Conservation (phyloP, 148 eudicot genomes). For the Vaccinium myrtillus region DNA sequence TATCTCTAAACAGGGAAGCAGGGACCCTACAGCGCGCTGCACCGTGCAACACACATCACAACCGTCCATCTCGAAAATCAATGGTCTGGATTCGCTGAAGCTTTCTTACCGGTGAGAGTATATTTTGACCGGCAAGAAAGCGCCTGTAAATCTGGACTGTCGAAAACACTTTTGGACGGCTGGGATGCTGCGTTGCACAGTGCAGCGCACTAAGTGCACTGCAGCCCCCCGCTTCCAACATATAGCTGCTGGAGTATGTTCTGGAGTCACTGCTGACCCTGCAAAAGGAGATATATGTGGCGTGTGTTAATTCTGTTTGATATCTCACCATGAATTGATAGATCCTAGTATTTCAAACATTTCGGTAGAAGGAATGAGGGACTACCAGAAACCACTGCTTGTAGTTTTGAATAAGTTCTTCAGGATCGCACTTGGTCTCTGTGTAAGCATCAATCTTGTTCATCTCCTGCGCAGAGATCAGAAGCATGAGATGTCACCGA, state of each 20-base stretch:
- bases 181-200: too few relatives aligned
- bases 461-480: conserved; percentile 41
- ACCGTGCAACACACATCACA: too few relatives aligned
- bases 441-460: conserved; percentile 67
- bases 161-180: too few relatives aligned
- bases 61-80: too few relatives aligned
- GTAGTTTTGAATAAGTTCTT: neutral
- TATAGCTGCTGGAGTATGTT: neutral
- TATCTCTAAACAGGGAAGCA: too few relatives aligned
- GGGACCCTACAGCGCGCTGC: too few relatives aligned
- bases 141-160: too few relatives aligned
- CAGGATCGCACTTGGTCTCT: conserved; percentile 15
- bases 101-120: too few relatives aligned
- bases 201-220: too few relatives aligned
- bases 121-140: too few relatives aligned
- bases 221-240: too few relatives aligned
- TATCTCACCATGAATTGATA: neutral
- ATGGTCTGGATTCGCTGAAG: too few relatives aligned
- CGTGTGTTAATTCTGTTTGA: neutral
- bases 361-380: neutral
- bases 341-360: neutral
- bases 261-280: conserved; percentile 1
- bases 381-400: conserved; percentile 18
- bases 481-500: neutral
- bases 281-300: neutral